A percentile compares a stretch with the other conserved stretches of the same genome.
Conservation (phyloP, 2,329 filamentous ascomycete species). For the Cordyceps tenuipes region DNA sequence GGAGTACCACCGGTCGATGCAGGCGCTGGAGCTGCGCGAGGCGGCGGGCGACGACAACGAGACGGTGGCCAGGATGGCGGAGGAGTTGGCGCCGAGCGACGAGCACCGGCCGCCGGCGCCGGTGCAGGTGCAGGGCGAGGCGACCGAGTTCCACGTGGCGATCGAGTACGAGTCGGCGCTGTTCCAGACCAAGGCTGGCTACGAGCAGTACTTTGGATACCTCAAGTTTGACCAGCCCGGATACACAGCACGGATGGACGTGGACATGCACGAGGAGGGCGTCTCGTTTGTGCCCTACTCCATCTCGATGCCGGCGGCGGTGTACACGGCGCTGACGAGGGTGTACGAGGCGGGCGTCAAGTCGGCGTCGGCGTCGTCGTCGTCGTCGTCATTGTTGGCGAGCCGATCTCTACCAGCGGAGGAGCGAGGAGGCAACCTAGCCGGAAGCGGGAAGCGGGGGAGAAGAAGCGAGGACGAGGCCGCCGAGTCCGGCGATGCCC, state of each 20-base stretch:
- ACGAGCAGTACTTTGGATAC: constrained; percentile 27
- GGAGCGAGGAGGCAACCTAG: background rate
- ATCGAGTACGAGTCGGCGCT: constrained; percentile 33
- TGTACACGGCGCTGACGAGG: constrained; percentile 21
- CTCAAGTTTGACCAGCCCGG: constrained; percentile 23
- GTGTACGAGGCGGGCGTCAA: constrained; percentile 23
- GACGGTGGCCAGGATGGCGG: background rate
- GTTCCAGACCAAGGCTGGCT: constrained; percentile 31
- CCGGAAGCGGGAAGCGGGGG: background rate
- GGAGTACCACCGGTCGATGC: constrained; percentile 30
- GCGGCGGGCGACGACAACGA: constrained; percentile 11
- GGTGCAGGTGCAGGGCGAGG: background rate
- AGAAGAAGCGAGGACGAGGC: too few species aligned
- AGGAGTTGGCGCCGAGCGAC: background rate
- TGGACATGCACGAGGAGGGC: constrained; percentile 20
- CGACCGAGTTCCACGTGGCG: constrained; percentile 27
- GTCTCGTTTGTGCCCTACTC: constrained; percentile 22
- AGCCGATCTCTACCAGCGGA: too few species aligned
- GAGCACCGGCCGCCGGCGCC: background rate
- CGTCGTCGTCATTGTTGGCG: constrained; percentile 5
- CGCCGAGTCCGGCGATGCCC: background rate
- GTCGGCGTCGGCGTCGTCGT: constrained; percentile 11
- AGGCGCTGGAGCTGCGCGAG: constrained; percentile 17
- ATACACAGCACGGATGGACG: constrained; percentile 17
- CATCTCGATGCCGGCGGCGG: constrained; percentile 25